Evolutionary conservation across 768 basidiomycete genomes (phyloP).

Genomic region (Exidia glandulosa): DNA sequence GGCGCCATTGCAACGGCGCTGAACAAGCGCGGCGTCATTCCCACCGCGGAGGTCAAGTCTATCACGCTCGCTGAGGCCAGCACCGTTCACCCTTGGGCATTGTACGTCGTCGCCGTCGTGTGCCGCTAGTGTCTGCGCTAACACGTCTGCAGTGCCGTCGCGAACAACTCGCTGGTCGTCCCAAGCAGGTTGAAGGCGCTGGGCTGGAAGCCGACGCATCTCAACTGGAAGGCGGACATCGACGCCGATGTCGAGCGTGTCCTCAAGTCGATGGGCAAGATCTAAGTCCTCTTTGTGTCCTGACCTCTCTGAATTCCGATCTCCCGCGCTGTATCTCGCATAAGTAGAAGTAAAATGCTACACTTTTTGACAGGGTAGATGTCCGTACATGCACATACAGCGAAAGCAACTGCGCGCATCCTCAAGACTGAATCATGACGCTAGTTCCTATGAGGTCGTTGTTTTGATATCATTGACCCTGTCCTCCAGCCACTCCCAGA

Average conservation of each 20-base stretch:
- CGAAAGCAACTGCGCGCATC: too few relatives aligned
- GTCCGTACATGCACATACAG: too few relatives aligned
- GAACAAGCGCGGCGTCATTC: background rate
- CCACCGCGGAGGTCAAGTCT: background rate
- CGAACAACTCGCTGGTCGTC: background rate
- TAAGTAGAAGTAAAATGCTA: too few relatives aligned
- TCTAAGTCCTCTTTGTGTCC: too few relatives aligned
- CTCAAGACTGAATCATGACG: too few relatives aligned
- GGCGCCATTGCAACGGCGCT: background rate
- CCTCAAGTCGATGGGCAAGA: background rate
- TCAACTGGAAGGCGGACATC: background rate
- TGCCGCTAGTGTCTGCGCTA: background rate
- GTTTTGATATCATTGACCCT: too few relatives aligned
- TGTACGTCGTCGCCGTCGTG: background rate
- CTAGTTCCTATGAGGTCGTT: too few relatives aligned
- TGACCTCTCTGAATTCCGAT: background rate
- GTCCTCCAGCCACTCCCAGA: conserved; percentile 36
- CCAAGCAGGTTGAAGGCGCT: background rate
- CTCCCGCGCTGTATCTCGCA: background rate
- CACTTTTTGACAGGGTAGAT: too few relatives aligned
- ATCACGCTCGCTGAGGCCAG: background rate
- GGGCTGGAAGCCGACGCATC: background rate
- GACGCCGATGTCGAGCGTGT: background rate
- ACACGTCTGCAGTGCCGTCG: background rate
- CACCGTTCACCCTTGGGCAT: background rate